Evolutionary conservation across 192 early-diverging fungal genomes (phyloP), one percentile per base, ranked within the genome.

Genomic region (Dissophora ornata): DNA sequence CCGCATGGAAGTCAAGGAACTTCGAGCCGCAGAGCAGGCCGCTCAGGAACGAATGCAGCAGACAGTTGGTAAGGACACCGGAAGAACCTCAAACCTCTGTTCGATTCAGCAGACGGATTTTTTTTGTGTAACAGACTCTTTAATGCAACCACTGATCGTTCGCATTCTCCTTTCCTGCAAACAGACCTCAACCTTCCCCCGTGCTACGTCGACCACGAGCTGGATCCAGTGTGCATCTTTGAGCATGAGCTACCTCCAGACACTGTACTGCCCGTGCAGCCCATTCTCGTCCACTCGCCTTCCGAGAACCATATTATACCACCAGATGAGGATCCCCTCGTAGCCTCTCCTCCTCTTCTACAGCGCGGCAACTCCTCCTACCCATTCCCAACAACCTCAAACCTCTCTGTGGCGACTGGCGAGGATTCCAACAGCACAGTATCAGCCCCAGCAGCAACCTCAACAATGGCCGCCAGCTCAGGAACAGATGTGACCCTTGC

Each of bases 171-270:
- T 44, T 28, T 41, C 19, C 15, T 41, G 9, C 8, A 38, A 9
- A 48, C 40, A 77, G 73, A 60, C 29, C 10, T 53, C 41, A 77
- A 66, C 38, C 15, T 67, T 42, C 65, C 65, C 4, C 73, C 73
- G 25, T 56, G 56, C 47, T 77, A 77, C 26, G 30, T n/a, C 11
- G 58, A 67, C 59, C 63, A 67, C 57, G 65, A 56, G 22, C 41
- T 67, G 46, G 73, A 77, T 47, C 73, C 73, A 11, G 73, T 77
- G 26, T 66, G 63, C 46, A 60, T 77, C 44, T 77, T 62, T 50
- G 73, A 77, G 28, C 64, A 77, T 41, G 73, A 77, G 36, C 45
- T 77, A 3, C 64, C 57, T 2, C 73, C 59, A 8, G 64, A 57
- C 24, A 51, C 42, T 5, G 25, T 75, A 3, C 62, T 49, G 13